Evolutionary conservation across 495 filamentous ascomycete genomes (phyloP).

Genomic region (Glarea lozoyensis): DNA sequence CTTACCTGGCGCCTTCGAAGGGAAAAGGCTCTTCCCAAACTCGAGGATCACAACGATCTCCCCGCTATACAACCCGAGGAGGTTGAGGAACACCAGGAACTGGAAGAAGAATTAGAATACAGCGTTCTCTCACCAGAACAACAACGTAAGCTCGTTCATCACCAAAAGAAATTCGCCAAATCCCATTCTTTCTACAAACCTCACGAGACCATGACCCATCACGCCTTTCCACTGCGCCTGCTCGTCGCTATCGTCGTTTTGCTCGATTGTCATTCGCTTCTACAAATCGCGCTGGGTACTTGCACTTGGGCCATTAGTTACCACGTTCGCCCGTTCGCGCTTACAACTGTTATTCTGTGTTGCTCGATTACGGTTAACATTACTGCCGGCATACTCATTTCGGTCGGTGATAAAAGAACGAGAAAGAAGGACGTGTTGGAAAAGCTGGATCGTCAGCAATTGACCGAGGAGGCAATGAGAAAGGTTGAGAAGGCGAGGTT

Average conservation of each 20-base stretch:
- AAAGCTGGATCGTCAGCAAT: conserved; percentile 59
- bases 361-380: conserved; percentile 68
- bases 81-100: conserved; percentile 32
- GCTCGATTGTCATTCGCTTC: conserved; percentile 63
- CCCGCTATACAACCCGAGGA: conserved; percentile 41
- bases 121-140: conserved; percentile 54
- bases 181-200: conserved; percentile 81
- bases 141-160: conserved; percentile 55
- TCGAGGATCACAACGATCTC: conserved; percentile 65
- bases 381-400: conserved; percentile 60
- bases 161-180: conserved; percentile 65
- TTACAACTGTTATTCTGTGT: conserved; percentile 72
- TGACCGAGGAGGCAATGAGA: conserved; percentile 64
- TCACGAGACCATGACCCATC: conserved; percentile 71
- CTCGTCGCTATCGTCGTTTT: conserved; percentile 63
- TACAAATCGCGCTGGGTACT: conserved; percentile 68
- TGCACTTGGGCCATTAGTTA: conserved; percentile 67
- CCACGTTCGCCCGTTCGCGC: conserved; percentile 50
- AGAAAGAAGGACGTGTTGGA: conserved; percentile 79
- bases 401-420: conserved; percentile 59
- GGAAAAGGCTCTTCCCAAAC: conserved; percentile 49
- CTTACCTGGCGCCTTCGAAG: conserved; percentile 62
- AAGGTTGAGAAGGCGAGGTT: conserved; percentile 56
- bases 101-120: conserved; percentile 29
- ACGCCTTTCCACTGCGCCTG: conserved; percentile 64